A percentile compares a stretch with the other conserved stretches of the same genome.
These are phyloP conservation scores for Yarrowia deformans DNA, from an alignment of 805 yeast species.

Conservation along the genomic window DNA sequence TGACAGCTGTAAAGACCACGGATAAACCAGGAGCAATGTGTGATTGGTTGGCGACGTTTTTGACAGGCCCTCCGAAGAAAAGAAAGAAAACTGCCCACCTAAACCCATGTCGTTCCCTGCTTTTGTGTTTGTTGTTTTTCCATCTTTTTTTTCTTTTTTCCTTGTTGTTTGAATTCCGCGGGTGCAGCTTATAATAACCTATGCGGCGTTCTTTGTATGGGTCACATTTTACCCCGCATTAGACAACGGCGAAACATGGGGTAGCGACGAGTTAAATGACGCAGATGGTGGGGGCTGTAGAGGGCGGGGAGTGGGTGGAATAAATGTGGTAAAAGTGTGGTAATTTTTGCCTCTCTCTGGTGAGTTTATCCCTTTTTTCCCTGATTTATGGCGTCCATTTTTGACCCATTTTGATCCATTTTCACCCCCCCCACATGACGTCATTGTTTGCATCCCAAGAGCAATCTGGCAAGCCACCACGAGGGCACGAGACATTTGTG, in stretches of 20 bases:
- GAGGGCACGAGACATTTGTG: neutral
- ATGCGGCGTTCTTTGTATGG: neutral
- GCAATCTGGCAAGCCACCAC: neutral
- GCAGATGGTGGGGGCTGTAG: neutral
- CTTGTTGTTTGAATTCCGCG: neutral
- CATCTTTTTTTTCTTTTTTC: neutral
- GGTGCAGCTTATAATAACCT: neutral
- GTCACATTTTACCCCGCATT: slow-evolving; percentile 35
- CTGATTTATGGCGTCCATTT: no score
- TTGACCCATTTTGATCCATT: no score
- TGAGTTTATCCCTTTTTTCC: no score
- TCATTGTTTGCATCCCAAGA: slow-evolving; percentile 5
- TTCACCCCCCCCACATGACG: neutral
- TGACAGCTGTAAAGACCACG: no score
- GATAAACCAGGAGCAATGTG: no score
- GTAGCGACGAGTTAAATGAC: neutral
- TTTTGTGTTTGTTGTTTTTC: neutral
- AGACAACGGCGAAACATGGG: slow-evolving; percentile 23
- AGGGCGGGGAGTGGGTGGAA: no score
- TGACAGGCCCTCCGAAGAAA: no score
- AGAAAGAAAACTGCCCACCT: neutral
- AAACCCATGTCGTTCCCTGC: no score
- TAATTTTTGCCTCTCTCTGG: no score
- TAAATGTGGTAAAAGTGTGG: no score
- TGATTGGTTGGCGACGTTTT: no score